Evolutionary conservation across 2,329 filamentous ascomycete species (phyloP).

Genomic region (Stemphylium beticola): DNA sequence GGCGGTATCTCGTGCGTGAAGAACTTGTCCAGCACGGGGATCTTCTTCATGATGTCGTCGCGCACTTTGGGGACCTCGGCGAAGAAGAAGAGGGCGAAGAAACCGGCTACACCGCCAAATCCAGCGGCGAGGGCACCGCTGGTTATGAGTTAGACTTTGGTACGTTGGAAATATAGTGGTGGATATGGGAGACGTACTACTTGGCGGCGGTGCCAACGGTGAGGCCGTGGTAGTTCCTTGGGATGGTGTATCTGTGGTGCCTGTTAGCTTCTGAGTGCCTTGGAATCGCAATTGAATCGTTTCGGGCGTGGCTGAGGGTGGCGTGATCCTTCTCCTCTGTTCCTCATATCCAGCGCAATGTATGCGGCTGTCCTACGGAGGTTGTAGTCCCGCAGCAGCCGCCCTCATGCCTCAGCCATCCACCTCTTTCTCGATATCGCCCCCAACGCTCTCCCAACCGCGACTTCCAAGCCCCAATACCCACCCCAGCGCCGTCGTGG

Average conservation of each 20-base stretch:
- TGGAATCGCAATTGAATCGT: neutral
- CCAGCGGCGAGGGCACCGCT: conserved; percentile 55
- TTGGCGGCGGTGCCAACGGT: conserved; percentile 50
- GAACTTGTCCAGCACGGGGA: conserved; percentile 64
- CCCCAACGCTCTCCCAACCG: neutral
- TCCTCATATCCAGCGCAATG: neutral
- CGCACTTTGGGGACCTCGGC: conserved; percentile 67
- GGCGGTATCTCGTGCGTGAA: conserved; percentile 64
- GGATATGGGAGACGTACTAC: conserved; percentile 51
- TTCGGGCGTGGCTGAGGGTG: neutral
- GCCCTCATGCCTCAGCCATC: neutral
- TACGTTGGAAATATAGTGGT: neutral
- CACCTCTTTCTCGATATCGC: conserved; percentile 2
- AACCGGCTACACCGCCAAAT: conserved; percentile 64
- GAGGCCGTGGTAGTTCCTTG: conserved; percentile 58
- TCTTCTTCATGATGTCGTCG: conserved; percentile 66
- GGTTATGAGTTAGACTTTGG: conserved; percentile 13
- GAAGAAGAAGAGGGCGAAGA: conserved; percentile 69
- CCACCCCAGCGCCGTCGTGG: conserved; percentile 1
- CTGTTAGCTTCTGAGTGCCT: conserved; percentile 21
- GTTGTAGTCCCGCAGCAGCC: neutral
- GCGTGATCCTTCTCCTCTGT: neutral
- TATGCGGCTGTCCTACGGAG: neutral
- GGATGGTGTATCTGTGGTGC: conserved; percentile 57
- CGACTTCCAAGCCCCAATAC: neutral